phyloP scores from a whole-genome alignment of 2,329 filamentous ascomycete genomes.

The Cercospora nicotianae region DNA sequence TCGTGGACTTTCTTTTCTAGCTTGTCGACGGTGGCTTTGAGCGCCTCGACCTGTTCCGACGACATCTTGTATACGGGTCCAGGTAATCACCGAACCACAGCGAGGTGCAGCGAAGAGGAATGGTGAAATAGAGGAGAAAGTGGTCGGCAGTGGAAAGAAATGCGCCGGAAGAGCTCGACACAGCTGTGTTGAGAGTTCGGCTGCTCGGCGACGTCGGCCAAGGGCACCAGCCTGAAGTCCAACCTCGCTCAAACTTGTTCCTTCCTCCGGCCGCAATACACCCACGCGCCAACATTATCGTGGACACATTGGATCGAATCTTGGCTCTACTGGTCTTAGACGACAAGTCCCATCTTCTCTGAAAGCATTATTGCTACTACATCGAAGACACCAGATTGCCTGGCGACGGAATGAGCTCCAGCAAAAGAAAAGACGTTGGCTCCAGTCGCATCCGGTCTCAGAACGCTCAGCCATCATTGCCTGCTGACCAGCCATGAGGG shows the following conservation, averaged over 20 bases:
- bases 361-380: neutral
- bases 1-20: slow-evolving; percentile 84
- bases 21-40: slow-evolving; percentile 79
- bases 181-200: slow-evolving; percentile 2
- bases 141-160: neutral
- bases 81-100: slow-evolving; percentile 20
- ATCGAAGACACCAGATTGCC: neutral
- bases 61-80: slow-evolving; percentile 22
- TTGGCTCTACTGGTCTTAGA: neutral
- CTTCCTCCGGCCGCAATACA: slow-evolving; percentile 1
- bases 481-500: neutral
- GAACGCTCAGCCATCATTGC: neutral
- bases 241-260: neutral
- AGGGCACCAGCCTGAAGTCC: neutral
- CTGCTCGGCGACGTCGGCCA: slow-evolving; percentile 8
- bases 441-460: neutral
- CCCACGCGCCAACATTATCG: neutral
- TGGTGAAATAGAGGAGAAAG: neutral
- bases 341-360: neutral
- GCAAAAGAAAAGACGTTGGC: neutral
- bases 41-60: slow-evolving; percentile 39
- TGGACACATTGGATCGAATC: neutral
- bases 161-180: slow-evolving; percentile 6
- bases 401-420: neutral
- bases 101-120: neutral